Evolutionary conservation across 2,329 filamentous ascomycete species (phyloP).

Genomic region (Xylariaceae sp.): DNA sequence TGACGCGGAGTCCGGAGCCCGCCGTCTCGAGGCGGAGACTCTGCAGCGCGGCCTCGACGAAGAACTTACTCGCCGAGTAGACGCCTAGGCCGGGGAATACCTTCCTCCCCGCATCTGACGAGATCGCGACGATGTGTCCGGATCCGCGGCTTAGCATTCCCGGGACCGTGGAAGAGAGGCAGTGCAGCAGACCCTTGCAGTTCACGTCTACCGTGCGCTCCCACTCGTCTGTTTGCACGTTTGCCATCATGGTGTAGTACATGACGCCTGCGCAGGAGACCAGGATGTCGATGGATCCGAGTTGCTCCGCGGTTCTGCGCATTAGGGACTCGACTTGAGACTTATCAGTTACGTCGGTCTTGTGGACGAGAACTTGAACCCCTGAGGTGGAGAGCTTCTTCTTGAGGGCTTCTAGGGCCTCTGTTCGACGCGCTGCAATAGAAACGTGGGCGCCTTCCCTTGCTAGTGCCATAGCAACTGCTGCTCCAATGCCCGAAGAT

Average conservation of each 20-base stretch:
- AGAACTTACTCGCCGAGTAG: slow-evolving; percentile 81
- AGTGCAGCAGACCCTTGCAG: slow-evolving; percentile 77
- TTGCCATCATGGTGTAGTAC: slow-evolving; percentile 87
- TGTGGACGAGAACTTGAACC: slow-evolving; percentile 62
- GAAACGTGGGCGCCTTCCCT: slow-evolving; percentile 68
- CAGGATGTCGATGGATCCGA: slow-evolving; percentile 74
- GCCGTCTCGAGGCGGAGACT: slow-evolving; percentile 70
- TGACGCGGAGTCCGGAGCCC: slow-evolving; percentile 67
- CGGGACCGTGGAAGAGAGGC: slow-evolving; percentile 65
- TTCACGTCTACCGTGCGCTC: slow-evolving; percentile 80
- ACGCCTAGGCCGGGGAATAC: slow-evolving; percentile 78
- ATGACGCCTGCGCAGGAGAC: slow-evolving; percentile 78
- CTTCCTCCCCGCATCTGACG: slow-evolving; percentile 76
- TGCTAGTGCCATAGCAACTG: slow-evolving; percentile 65
- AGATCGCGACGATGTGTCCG: slow-evolving; percentile 76
- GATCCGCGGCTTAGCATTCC: slow-evolving; percentile 64
- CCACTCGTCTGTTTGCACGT: slow-evolving; percentile 69
- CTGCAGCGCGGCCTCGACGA: slow-evolving; percentile 78
- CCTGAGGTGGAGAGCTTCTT: slow-evolving; percentile 47
- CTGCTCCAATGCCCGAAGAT: slow-evolving; percentile 74
- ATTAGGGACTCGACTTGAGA: slow-evolving; percentile 64
- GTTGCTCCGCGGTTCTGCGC: slow-evolving; percentile 51
- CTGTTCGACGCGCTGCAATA: slow-evolving; percentile 65
- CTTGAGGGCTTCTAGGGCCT: slow-evolving; percentile 65
- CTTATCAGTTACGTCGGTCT: slow-evolving; percentile 68